Evolutionary conservation across 306 rosid species (phyloP).

Genomic region (Pachyrhizus erosus): DNA sequence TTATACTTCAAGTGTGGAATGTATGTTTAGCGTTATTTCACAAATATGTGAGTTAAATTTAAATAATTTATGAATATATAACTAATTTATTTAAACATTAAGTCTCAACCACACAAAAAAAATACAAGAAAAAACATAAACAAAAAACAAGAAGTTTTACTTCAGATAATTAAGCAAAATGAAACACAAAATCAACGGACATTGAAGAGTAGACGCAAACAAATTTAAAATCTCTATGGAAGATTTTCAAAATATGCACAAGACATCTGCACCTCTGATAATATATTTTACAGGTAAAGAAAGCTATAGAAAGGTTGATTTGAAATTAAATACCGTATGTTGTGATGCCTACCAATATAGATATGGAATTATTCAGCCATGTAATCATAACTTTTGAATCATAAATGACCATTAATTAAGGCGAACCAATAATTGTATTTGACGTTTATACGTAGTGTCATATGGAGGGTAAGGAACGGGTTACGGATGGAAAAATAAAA

Average conservation of each 20-base stretch:
- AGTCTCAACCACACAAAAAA: not conserved
- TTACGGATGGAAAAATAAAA: not conserved
- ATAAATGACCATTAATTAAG: not conserved
- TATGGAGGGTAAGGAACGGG: not conserved
- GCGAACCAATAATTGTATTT: not conserved
- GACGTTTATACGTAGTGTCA: not conserved
- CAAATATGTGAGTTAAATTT: not conserved
- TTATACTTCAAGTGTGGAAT: too few relatives aligned
- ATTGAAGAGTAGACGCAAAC: not conserved
- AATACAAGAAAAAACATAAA: not conserved
- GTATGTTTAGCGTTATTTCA: not conserved
- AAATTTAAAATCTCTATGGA: not conserved
- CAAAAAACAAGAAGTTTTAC: not conserved
- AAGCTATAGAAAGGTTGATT: not conserved
- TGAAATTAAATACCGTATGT: not conserved
- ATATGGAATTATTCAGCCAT: not conserved
- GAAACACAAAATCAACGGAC: not conserved
- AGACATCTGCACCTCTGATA: not conserved
- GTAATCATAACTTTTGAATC: slow-evolving; percentile 1
- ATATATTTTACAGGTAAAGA: not conserved
- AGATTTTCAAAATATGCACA: not conserved
- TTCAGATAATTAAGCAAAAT: not conserved
- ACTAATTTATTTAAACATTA: not conserved
- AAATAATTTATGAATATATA: not conserved
- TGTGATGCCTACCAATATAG: not conserved